phyloP scores from a whole-genome alignment of 495 filamentous ascomycete species.

The Podospora didyma region DNA sequence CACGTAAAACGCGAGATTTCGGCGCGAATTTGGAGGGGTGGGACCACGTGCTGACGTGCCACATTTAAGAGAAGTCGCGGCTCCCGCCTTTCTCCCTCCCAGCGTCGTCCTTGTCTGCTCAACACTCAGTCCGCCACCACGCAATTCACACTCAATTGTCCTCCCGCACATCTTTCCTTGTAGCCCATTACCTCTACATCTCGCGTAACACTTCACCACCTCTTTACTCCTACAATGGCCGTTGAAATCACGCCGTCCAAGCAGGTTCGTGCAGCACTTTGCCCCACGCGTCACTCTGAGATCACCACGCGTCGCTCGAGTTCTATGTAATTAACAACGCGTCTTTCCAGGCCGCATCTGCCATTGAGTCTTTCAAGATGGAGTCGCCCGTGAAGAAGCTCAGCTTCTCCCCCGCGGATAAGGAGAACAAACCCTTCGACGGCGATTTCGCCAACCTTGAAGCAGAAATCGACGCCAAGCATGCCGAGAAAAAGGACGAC shows the following conservation, averaged over 20 bases:
- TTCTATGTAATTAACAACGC: conserved; percentile 31
- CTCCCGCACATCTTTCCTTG: not conserved
- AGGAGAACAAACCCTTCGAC: conserved; percentile 75
- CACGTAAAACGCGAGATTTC: conserved; percentile 13
- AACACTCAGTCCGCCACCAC: conserved; percentile 1
- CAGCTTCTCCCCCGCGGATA: conserved; percentile 64
- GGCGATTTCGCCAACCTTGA: conserved; percentile 52
- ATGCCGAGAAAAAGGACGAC: conserved; percentile 40
- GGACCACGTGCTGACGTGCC: conserved; percentile 20
- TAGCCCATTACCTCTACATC: conserved; percentile 2
- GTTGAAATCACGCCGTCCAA: conserved; percentile 79
- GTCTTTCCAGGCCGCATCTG: conserved; percentile 67
- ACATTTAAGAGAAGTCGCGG: conserved; percentile 28
- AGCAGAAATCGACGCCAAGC: conserved; percentile 50
- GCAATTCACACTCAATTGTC: conserved; percentile 1
- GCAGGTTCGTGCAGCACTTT: conserved; percentile 59
- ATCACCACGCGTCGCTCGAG: conserved; percentile 10
- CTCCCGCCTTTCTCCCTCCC: conserved; percentile 3
- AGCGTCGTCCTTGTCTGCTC: conserved; percentile 10
- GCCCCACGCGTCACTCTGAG: conserved; percentile 11
- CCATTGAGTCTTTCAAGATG: conserved; percentile 86
- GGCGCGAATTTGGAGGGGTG: conserved; percentile 9
- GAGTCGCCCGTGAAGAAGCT: conserved; percentile 91
- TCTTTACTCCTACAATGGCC: conserved; percentile 50
- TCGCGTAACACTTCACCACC: conserved; percentile 5